A percentile compares a stretch with the other conserved stretches of the same genome.
These are phyloP conservation scores for Penicillium parvum DNA, from an alignment of 495 filamentous ascomycete genomes.

Conservation along the genomic window DNA sequence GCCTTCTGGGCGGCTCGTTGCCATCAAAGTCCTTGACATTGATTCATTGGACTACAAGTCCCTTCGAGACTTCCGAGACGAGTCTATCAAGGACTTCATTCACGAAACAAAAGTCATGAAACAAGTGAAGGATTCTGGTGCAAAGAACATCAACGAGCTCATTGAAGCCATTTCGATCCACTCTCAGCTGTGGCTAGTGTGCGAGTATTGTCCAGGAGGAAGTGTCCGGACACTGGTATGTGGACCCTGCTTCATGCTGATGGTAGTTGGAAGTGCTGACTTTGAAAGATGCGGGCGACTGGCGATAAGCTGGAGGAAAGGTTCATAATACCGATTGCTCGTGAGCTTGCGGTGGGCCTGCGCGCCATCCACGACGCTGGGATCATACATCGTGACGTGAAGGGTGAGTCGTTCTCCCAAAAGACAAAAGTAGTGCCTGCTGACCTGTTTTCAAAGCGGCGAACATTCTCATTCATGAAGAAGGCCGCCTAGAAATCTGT, in stretches of 20 bases:
- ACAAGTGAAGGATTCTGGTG: slow-evolving; percentile 75
- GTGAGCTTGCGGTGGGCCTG: slow-evolving; percentile 80
- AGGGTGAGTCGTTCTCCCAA: slow-evolving; percentile 49
- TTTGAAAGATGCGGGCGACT: slow-evolving; percentile 52
- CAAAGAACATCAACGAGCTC: slow-evolving; percentile 85
- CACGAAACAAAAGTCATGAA: slow-evolving; percentile 87
- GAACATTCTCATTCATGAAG: slow-evolving; percentile 86
- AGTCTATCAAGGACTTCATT: slow-evolving; percentile 78
- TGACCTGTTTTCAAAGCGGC: slow-evolving; percentile 49
- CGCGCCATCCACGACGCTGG: slow-evolving; percentile 85
- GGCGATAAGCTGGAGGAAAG: slow-evolving; percentile 73
- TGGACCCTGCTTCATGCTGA: slow-evolving; percentile 9
- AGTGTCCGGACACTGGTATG: slow-evolving; percentile 89
- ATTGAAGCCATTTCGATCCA: slow-evolving; percentile 84
- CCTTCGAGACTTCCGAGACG: slow-evolving; percentile 65
- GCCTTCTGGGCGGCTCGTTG: slow-evolving; percentile 64
- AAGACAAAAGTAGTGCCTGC: neutral
- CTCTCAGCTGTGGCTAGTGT: slow-evolving; percentile 89
- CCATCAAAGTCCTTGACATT: slow-evolving; percentile 95
- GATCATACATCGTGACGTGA: slow-evolving; percentile 95
- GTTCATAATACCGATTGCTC: slow-evolving; percentile 83
- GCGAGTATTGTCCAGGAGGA: slow-evolving; percentile 91
- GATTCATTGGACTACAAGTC: slow-evolving; percentile 73
- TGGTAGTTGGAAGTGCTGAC: neutral
- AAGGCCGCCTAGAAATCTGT: slow-evolving; percentile 82